Base-by-base conservation (phyloP, 257 asterid genomes). In the Dorcoceras hygrometricum region DNA sequence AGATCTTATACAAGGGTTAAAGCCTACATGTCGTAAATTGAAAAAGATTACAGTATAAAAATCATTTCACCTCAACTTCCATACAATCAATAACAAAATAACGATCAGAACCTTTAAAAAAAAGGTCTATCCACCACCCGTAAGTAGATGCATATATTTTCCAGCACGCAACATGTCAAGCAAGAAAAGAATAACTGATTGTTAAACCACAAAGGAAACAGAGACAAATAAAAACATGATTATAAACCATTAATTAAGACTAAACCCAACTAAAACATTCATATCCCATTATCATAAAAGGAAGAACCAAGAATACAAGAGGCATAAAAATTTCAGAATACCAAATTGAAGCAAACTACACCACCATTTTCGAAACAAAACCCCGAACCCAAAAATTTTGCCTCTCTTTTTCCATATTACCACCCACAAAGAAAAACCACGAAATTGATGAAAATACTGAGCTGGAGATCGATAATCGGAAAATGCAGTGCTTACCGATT, bases 91-190 rank as follows among this genome's bases (percentile, higher is more conserved):
- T 11, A 54, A 39, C 25, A 23, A 43, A 16, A 2, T 4, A 16
- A 6, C 20, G 20, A 43, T 43, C 53, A 43, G 20, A 43, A 43
- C 66, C 50, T n/a, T 19, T 23, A 2, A 36, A 6, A 14, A 67
- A 32, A 23, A 31, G 14, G 22, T 51, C 14, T 4, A 8, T 63
- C 39, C 39, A 32, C 39, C 9, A 32, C 39, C 39, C 9, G 12
- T 32, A 32, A 6, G 8, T 32, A 32, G 6, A 32, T 4, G 8
- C 8, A 4, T 4, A 5, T 0, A 28, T 32, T 32, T 54, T 55
- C 36, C 63, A 25, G 28, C 66, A 59, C 10, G 73, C 11, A 27
- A 70, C 66, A 43, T 19, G 16, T 36, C 57, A 54, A 57, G 22
- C 27, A 39, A 50, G 7, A 31, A 61, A 60, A 7, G 26, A 36